Evolutionary conservation across 257 asterid genomes (phyloP).

Genomic region (Agastache rugosa): DNA sequence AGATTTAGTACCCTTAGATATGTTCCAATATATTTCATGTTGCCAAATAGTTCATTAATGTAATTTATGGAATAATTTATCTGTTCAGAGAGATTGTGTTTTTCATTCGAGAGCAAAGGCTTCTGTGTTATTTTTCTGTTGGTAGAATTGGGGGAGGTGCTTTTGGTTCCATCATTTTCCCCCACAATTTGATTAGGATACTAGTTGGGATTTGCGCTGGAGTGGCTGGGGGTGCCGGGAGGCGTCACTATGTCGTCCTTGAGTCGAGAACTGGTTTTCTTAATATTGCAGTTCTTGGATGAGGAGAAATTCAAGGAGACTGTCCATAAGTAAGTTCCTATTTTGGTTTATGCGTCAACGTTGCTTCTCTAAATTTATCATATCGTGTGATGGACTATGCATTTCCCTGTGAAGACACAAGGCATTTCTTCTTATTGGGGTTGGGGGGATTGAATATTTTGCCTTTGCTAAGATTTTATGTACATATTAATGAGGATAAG

Average conservation of each 20-base stretch:
- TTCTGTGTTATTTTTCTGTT: constrained; percentile 25
- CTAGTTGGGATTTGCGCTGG: constrained; percentile 82
- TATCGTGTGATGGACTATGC: not conserved
- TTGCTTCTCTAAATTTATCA: constrained; percentile 11
- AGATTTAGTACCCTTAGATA: constrained; percentile 11
- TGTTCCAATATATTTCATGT: constrained; percentile 12
- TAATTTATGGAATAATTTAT: constrained; percentile 16
- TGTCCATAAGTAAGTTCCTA: constrained; percentile 79
- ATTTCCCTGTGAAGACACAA: not conserved
- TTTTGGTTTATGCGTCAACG: constrained; percentile 20
- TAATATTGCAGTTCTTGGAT: constrained; percentile 95
- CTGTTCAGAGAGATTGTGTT: not conserved
- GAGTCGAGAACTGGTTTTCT: constrained; percentile 98
- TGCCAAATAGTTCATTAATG: constrained; percentile 27
- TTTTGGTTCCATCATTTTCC: constrained; percentile 16
- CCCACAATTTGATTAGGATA: constrained; percentile 34
- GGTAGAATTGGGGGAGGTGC: constrained; percentile 40
- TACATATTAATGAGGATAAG: constrained; percentile 7
- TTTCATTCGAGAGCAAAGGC: constrained; percentile 19
- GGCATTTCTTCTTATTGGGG: not conserved
- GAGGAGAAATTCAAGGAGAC: constrained; percentile 99
- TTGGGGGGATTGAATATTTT: not conserved
- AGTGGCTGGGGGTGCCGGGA: constrained; percentile 95
- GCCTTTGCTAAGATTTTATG: constrained; percentile 6
- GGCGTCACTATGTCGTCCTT: constrained; percentile 97